These are phyloP conservation scores for Fusarium sacchari DNA, from an alignment of 2,329 filamentous ascomycete species.

Conservation along the genomic window DNA sequence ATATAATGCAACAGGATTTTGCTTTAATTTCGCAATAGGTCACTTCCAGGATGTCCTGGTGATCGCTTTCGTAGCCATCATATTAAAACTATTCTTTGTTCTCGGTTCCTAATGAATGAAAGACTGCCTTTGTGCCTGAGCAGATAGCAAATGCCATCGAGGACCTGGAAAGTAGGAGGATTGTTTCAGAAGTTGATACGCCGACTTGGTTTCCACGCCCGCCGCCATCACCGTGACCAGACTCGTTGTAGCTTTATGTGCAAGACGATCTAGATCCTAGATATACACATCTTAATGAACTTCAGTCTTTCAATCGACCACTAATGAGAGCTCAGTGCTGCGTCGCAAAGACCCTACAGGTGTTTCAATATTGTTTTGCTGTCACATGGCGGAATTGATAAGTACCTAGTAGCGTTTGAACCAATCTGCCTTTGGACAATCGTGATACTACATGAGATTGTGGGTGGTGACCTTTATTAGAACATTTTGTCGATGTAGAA, in stretches of 20 bases:
- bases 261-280: not conserved
- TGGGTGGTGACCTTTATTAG: not conserved
- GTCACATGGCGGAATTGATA: not conserved
- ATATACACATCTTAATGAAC: not conserved
- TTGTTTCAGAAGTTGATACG: conserved; percentile 9
- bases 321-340: not conserved
- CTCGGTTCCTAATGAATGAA: not conserved
- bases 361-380: not conserved
- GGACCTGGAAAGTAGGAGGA: not conserved
- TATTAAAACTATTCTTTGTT: not conserved
- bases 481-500: too few species aligned
- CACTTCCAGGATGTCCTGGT: not conserved
- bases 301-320: not conserved
- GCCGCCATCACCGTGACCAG: not conserved
- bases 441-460: not conserved
- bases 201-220: not conserved
- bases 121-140: not conserved
- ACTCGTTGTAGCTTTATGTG: not conserved
- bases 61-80: not conserved
- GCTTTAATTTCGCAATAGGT: not conserved
- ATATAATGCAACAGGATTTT: too few species aligned
- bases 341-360: too few species aligned
- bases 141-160: not conserved
- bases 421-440: not conserved
- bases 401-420: not conserved